Evolutionary conservation across 768 basidiomycete genomes (phyloP).

Genomic region (Trametes cingulata): DNA sequence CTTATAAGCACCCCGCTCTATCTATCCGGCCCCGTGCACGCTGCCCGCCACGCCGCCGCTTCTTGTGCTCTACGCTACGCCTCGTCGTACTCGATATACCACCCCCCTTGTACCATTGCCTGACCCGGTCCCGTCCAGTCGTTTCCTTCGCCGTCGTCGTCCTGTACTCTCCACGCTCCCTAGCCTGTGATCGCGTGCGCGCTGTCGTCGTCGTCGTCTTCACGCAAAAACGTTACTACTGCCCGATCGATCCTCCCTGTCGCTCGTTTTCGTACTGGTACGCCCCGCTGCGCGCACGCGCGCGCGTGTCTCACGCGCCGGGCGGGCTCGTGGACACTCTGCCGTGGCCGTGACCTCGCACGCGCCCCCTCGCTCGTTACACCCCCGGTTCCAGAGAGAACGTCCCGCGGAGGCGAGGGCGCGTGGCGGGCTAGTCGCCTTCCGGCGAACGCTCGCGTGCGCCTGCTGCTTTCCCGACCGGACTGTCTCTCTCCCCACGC

Average conservation of each 20-base stretch:
- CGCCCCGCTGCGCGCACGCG: background rate
- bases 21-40: constrained; percentile 7
- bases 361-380: background rate
- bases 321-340: background rate
- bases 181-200: background rate
- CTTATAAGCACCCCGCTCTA: constrained; percentile 3
- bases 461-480: background rate
- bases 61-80: constrained; percentile 17
- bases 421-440: constrained; percentile 1
- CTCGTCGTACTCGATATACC: constrained; percentile 12
- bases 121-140: constrained; percentile 10
- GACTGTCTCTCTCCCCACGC: background rate
- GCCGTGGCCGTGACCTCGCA: background rate
- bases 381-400: background rate
- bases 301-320: background rate
- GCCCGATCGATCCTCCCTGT: background rate
- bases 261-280: background rate
- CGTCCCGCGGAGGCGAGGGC: background rate
- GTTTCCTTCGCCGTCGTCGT: constrained; percentile 2
- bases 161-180: constrained; percentile 10
- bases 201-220: background rate
- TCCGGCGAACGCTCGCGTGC: background rate
- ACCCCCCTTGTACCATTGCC: constrained; percentile 5
- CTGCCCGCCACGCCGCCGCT: constrained; percentile 2
- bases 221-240: background rate